A percentile compares a stretch with the other conserved stretches of the same genome.
phyloP scores from a whole-genome alignment of 2,329 filamentous ascomycete genomes.

The Alternaria rosae region DNA sequence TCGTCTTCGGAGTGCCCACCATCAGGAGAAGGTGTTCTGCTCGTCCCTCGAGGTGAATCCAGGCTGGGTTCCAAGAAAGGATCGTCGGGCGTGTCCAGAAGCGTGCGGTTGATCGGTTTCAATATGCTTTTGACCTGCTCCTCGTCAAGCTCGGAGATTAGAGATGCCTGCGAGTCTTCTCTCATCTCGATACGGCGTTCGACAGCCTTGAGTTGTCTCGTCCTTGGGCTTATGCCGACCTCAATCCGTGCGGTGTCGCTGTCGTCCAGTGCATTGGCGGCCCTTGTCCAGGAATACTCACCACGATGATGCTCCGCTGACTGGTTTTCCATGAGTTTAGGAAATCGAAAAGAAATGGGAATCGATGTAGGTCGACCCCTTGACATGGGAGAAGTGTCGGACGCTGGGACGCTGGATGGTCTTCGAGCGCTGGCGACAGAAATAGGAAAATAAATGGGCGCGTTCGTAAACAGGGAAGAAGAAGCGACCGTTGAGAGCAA shows the following conservation, averaged over 20 bases:
- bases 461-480: conserved; percentile 55
- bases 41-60: conserved; percentile 10
- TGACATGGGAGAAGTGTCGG: conserved; percentile 29
- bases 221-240: conserved; percentile 30
- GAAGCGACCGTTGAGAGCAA: conserved; percentile 35
- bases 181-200: conserved; percentile 34
- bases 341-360: conserved; percentile 43
- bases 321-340: conserved; percentile 31
- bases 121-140: conserved; percentile 51
- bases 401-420: conserved; percentile 37
- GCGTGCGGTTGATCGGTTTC: conserved; percentile 53
- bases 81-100: conserved; percentile 25
- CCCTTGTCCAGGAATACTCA: conserved; percentile 55
- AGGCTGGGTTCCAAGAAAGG: conserved; percentile 16
- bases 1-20: conserved; percentile 19
- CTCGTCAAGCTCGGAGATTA: conserved; percentile 43
- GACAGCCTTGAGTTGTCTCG: conserved; percentile 23
- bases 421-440: conserved; percentile 30
- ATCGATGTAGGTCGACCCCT: conserved; percentile 44
- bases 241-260: conserved; percentile 2
- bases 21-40: conserved; percentile 18
- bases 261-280: conserved; percentile 16
- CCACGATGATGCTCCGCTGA: conserved; percentile 59
- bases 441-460: conserved; percentile 55
- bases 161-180: conserved; percentile 41